phyloP scores from a whole-genome alignment of 257 asterid genomes.

The Datura wrightii region DNA sequence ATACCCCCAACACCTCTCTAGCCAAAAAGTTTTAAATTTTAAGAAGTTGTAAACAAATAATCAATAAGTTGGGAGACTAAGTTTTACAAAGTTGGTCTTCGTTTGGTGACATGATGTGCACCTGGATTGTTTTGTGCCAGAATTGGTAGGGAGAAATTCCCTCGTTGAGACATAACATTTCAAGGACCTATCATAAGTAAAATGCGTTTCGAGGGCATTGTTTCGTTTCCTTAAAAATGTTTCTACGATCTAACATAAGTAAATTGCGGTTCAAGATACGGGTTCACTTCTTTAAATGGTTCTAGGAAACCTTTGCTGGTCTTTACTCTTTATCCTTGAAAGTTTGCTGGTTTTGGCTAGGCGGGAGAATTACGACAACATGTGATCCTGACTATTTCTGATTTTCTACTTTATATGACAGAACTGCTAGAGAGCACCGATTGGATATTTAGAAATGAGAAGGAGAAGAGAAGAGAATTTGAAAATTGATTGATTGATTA shows the following conservation, averaged over 20 bases:
- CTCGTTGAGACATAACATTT: background rate
- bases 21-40: too few species aligned
- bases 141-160: background rate
- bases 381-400: constrained; percentile 27
- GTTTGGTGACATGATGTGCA: constrained; percentile 22
- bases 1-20: too few species aligned
- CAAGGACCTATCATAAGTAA: constrained; percentile 16
- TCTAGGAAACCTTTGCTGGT: constrained; percentile 12
- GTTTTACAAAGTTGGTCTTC: constrained; percentile 17
- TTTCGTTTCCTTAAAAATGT: background rate
- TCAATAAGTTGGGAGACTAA: background rate
- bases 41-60: background rate
- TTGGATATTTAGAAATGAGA: background rate
- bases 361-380: background rate
- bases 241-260: constrained; percentile 18
- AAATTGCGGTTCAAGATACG: constrained; percentile 5
- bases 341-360: background rate
- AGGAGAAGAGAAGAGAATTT: too few species aligned
- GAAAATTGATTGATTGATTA: too few species aligned
- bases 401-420: constrained; percentile 10
- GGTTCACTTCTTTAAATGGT: constrained; percentile 12
- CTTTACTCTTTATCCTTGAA: constrained; percentile 24
- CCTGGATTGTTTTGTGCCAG: background rate
- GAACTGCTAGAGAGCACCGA: background rate
- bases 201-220: background rate